Conservation (phyloP, 306 rosid species). For the Echinosophora koreensis region DNA sequence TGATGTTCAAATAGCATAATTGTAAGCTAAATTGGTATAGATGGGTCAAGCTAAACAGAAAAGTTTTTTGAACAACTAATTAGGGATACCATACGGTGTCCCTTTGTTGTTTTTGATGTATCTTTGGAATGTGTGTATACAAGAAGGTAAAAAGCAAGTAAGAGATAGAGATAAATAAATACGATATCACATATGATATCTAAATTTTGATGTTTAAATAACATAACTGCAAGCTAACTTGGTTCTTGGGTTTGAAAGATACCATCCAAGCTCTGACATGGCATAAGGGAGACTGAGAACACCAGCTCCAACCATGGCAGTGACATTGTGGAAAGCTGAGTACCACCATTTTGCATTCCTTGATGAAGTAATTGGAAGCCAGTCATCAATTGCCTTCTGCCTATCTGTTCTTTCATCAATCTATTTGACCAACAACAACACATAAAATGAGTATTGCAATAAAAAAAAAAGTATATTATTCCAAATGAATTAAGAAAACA, state of each 20-base stretch:
- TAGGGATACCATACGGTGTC: too few species aligned
- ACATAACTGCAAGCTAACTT: too few species aligned
- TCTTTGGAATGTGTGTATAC: too few species aligned
- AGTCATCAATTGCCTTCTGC: conserved; percentile 67
- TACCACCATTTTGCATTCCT: conserved; percentile 94
- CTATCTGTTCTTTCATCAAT: conserved; percentile 27
- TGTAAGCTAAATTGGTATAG: too few species aligned
- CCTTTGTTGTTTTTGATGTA: too few species aligned
- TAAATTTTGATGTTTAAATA: too few species aligned
- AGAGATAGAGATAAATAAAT: too few species aligned
- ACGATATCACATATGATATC: too few species aligned
- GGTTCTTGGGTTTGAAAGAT: conserved; percentile 19
- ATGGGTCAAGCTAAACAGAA: too few species aligned
- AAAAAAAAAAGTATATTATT: not conserved
- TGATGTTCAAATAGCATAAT: too few species aligned
- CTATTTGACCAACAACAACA: conserved; percentile 34
- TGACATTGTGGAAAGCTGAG: conserved; percentile 85
- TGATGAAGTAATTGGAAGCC: conserved; percentile 85
- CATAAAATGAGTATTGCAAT: not conserved
- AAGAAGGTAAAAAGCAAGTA: too few species aligned
- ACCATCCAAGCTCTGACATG: conserved; percentile 81
- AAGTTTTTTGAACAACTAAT: too few species aligned
- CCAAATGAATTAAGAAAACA: not conserved
- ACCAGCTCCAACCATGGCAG: conserved; percentile 93
- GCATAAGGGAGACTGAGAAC: conserved; percentile 83